A percentile compares a stretch with the other conserved stretches of the same genome.
Conservation (phyloP, 352 stramenopile species). For the Paralagenidium karlingii region DNA sequence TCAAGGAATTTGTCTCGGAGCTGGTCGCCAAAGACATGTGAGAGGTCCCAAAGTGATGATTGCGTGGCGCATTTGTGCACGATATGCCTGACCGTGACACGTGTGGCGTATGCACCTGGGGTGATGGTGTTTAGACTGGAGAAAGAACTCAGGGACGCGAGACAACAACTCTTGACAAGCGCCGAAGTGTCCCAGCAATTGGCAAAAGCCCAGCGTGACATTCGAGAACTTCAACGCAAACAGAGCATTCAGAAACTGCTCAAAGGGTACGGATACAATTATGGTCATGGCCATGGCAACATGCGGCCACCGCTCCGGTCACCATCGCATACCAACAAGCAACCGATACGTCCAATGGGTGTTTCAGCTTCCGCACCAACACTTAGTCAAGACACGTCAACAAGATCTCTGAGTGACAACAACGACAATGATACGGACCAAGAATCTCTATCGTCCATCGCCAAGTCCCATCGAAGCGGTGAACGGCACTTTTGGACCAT, state of each 20-base stretch:
- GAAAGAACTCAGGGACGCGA: constrained; percentile 34
- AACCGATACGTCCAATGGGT: no score
- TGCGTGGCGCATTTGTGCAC: constrained; percentile 1
- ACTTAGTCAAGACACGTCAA: no score
- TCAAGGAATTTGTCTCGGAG: constrained; percentile 35
- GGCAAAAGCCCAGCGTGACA: constrained; percentile 50
- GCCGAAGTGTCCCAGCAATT: constrained; percentile 53
- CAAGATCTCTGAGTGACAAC: no score
- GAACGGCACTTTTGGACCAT: background rate
- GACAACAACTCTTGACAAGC: constrained; percentile 37
- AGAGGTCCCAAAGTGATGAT: no score
- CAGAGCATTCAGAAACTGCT: constrained; percentile 62
- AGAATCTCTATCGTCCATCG: background rate
- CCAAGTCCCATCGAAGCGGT: background rate
- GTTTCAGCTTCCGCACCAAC: no score
- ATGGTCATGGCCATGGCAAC: no score
- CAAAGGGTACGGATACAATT: no score
- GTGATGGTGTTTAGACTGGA: constrained; percentile 28
- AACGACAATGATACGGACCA: background rate
- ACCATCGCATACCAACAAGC: no score
- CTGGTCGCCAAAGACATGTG: constrained; percentile 55
- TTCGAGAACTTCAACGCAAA: constrained; percentile 49
- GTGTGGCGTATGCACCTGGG: background rate
- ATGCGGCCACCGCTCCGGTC: no score
- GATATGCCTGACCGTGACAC: background rate